Evolutionary conservation across 371 early-diverging fungal species (phyloP), one percentile per base, ranked within the genome.

Genomic region (Apophysomyces variabilis): DNA sequence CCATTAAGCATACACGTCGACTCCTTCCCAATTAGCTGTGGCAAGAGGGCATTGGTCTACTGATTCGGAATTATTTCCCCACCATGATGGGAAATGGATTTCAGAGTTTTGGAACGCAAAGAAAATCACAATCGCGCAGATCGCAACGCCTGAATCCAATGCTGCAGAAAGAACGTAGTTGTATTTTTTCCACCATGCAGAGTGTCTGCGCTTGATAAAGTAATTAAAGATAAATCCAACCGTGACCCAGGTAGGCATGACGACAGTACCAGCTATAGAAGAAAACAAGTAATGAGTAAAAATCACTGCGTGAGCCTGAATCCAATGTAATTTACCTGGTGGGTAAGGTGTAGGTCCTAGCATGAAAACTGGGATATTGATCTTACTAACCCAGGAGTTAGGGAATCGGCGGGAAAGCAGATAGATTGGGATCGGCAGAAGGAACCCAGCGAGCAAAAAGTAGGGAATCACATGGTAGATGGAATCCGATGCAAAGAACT

Each of bases 141-240:
- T 66, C 13, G 86, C 88, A 11, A 81, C 77, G 2, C 92, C 92
- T 8, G 90, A 87, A 65, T 91, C 91, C 45, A 91, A 66, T 0
- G 89, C 91, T 3, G 91, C 90, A 6, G 90, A 88, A 4, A 90
- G 70, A 6, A 90, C 85, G 66, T 89, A 91, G 71, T 85, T 88
- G 69, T 88, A 90, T 14, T 85, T 75, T 39, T 83, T 76, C 83
- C 88, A 92, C 90, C 90, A 91, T 1, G 77, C 79, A n/a, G 69
- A 61, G 16, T 74, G 71, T 47, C 82, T 80, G 56, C 79, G 70
- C 66, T 82, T 80, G 37, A 87, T 67, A 21, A 77, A 71, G 62
- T 73, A 89, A 61, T 88, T 87, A 67, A 90, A 90, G 9, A 90
- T 56, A 67, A 89, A 87, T 38, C 88, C 87, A 7, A 86, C 68